Percentiles rank a stretch among this genome's conserved stretches.
phyloP scores from a whole-genome alignment of 78 protist genomes.

The Dictyostelium capitatum region DNA sequence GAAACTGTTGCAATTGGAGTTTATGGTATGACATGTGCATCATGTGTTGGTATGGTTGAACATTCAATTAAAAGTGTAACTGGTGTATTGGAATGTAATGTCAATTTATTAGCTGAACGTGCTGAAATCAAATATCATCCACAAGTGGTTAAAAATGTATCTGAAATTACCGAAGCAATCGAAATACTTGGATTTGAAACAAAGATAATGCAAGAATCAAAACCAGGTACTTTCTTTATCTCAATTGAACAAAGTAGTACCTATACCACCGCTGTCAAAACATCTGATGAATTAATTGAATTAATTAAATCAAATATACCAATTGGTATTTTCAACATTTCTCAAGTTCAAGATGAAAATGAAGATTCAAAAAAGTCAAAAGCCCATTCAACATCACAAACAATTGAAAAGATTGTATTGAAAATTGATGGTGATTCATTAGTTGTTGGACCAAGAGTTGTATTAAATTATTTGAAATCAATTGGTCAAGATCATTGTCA shows the following conservation, averaged over 20 bases:
- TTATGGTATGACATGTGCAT: constrained; percentile 83
- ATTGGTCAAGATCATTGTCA: neutral
- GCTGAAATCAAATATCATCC: constrained; percentile 68
- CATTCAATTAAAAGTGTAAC: constrained; percentile 35
- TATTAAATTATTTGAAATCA: neutral
- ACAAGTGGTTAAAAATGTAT: neutral
- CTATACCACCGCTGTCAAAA: neutral
- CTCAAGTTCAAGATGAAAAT: neutral
- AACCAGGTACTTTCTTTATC: constrained; percentile 53
- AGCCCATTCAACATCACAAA: neutral
- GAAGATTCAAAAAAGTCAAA: neutral
- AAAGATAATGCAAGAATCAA: constrained; percentile 32
- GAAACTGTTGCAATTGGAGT: constrained; percentile 53
- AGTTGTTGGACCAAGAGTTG: constrained; percentile 35
- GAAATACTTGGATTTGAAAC: constrained; percentile 68
- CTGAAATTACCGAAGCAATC: constrained; percentile 20
- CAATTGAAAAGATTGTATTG: neutral
- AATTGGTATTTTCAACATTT: constrained; percentile 8
- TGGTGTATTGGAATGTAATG: constrained; percentile 66
- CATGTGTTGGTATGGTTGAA: constrained; percentile 82
- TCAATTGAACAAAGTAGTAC: neutral
- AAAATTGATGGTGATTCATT: constrained; percentile 54
- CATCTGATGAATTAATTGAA: neutral
- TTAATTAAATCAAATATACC: neutral
- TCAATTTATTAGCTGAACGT: constrained; percentile 66